Base-by-base conservation (phyloP, 225 moss, liverwort and hornwort genomes). In the Pseudisothecium myosuroides region DNA sequence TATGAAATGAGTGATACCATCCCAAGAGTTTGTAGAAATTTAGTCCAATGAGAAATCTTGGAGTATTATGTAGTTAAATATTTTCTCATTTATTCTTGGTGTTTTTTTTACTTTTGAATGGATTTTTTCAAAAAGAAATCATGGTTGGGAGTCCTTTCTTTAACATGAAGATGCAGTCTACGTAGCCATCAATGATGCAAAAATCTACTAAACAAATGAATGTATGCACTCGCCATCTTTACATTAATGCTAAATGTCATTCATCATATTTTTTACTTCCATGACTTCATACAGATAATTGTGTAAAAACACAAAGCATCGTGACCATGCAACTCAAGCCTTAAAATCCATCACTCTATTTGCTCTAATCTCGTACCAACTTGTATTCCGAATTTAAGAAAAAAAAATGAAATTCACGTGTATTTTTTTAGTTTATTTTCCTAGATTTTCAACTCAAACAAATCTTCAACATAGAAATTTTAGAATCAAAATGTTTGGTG, bases 271-370 rank as follows among this genome's bases (percentile, higher is more conserved):
- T 21, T 43, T 76, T 32, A 11, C 12, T 50, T 50, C 12, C 5
- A 0, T 0, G 1, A 0, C 14, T 52, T 76, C 0, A 76, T 7
- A 76, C 0, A 0, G 1, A 3, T 5, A 36, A 8, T 29, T 2
- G 5, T 52, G 0, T 76, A 14, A 34, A 52, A 6, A 36, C 14
- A 36, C 24, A 8, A 4, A 0, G 0, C 6, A 54, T n/a, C n/a
- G n/a, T 55, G 15, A 5, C 5, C 2, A 23, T 52, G 36, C 36
- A 77, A 54, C 4, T 50, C 2, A 55, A 58, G n/a, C 11, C 7
- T 17, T 7, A 56, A 56, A 24, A n/a, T 27, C 17, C 6, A 39
- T 79, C 7, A 26, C 2, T 9, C 12, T 58, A 28, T 27, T 5
- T 56, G 5, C n/a, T 79, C 27, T 5, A 22, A 67, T 67, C n/a